phyloP scores from a whole-genome alignment of 2,329 filamentous ascomycete genomes.

The Taxawa tesnikishii region DNA sequence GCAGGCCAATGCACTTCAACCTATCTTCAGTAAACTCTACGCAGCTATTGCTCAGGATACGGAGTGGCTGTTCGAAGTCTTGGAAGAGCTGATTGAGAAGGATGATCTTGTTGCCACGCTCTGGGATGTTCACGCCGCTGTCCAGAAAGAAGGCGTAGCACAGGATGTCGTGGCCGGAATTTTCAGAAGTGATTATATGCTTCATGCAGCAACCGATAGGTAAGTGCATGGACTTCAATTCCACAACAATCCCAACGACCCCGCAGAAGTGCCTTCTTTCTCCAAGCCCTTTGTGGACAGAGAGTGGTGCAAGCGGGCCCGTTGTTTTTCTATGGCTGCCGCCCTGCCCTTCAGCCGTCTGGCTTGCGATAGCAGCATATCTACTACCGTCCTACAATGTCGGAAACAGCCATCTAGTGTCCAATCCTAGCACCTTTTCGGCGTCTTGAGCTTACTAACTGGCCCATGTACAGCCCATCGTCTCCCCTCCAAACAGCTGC shows the following conservation, averaged over 20 bases:
- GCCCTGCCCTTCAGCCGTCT: too few relatives aligned
- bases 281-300: too few relatives aligned
- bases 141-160: conserved; percentile 16
- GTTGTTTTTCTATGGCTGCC: too few relatives aligned
- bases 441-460: too few relatives aligned
- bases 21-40: conserved; percentile 43
- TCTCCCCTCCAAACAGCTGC: background rate
- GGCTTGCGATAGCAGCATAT: too few relatives aligned
- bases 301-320: too few relatives aligned
- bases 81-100: conserved; percentile 19
- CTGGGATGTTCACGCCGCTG: conserved; percentile 24
- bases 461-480: background rate
- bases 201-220: conserved; percentile 15
- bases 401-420: too few relatives aligned
- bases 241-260: too few relatives aligned
- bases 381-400: too few relatives aligned
- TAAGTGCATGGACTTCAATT: too few relatives aligned
- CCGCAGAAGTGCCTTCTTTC: too few relatives aligned
- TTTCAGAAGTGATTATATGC: conserved; percentile 35
- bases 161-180: conserved; percentile 25
- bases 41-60: conserved; percentile 36
- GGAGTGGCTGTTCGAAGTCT: conserved; percentile 21
- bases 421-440: too few relatives aligned
- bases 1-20: conserved; percentile 43
- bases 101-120: conserved; percentile 24